Evolutionary conservation across 2,329 filamentous ascomycete species (phyloP).

Genomic region (Fusarium sulawesiense): DNA sequence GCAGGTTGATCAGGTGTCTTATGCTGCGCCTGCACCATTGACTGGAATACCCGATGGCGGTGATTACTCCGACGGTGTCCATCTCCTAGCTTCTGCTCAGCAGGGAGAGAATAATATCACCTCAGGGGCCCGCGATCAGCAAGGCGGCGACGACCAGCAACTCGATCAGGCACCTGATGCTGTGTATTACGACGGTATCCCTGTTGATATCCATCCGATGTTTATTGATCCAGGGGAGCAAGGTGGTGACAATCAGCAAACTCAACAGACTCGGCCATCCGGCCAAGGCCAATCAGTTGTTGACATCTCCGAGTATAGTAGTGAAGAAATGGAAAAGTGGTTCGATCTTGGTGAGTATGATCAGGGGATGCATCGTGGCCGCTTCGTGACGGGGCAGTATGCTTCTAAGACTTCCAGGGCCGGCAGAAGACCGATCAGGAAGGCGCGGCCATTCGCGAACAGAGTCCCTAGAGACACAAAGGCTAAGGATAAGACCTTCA

Average conservation of each 20-base stretch:
- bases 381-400: not conserved
- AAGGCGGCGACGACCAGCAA: not conserved
- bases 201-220: too few species aligned
- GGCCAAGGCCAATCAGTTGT: not conserved
- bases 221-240: not conserved
- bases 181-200: too few species aligned
- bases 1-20: not conserved
- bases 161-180: not conserved
- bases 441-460: not conserved
- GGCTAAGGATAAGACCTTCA: constrained; percentile 13
- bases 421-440: not conserved
- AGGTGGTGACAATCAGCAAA: not conserved
- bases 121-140: not conserved
- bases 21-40: not conserved
- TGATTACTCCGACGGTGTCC: not conserved
- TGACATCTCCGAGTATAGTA: not conserved
- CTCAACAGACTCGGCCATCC: not conserved
- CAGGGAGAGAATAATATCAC: not conserved
- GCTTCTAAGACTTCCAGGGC: not conserved
- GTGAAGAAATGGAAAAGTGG: too few species aligned
- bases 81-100: not conserved
- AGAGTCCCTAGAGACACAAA: constrained; percentile 3
- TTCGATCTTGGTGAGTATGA: not conserved
- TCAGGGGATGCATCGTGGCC: not conserved
- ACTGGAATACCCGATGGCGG: not conserved